phyloP scores from a whole-genome alignment of 768 basidiomycete species.

The Phlegmacium glaucopus region DNA sequence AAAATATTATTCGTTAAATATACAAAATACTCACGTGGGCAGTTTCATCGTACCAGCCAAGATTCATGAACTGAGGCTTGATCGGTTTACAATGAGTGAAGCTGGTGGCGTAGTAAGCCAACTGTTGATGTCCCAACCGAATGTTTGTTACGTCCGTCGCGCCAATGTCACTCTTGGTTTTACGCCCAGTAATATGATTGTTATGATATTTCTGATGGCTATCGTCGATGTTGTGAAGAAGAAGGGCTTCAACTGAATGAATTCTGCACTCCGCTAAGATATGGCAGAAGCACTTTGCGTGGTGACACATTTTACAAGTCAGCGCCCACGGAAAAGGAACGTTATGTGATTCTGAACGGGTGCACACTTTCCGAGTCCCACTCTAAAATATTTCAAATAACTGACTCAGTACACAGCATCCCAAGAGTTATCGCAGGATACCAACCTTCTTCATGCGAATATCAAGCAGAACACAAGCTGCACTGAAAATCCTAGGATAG shows the following conservation, averaged over 20 bases:
- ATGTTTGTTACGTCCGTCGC: no score
- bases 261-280: constrained; percentile 27
- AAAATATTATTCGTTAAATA: background rate
- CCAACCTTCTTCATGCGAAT: constrained; percentile 13
- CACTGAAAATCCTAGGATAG: constrained; percentile 21
- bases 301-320: constrained; percentile 39
- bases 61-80: constrained; percentile 31
- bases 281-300: constrained; percentile 36
- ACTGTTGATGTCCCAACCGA: constrained; percentile 19
- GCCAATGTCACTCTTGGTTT: constrained; percentile 17
- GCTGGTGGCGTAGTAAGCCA: constrained; percentile 43
- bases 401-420: background rate
- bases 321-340: constrained; percentile 21
- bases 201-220: constrained; percentile 30
- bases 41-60: constrained; percentile 61
- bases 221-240: constrained; percentile 22
- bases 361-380: background rate
- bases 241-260: constrained; percentile 38
- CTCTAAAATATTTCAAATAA: background rate
- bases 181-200: constrained; percentile 19
- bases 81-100: constrained; percentile 49
- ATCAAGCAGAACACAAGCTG: constrained; percentile 25
- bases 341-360: constrained; percentile 16
- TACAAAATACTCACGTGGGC: constrained; percentile 2
- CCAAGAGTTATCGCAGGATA: background rate